phyloP scores from a whole-genome alignment of 2,329 filamentous ascomycete species.

The Metarhizium sp. region DNA sequence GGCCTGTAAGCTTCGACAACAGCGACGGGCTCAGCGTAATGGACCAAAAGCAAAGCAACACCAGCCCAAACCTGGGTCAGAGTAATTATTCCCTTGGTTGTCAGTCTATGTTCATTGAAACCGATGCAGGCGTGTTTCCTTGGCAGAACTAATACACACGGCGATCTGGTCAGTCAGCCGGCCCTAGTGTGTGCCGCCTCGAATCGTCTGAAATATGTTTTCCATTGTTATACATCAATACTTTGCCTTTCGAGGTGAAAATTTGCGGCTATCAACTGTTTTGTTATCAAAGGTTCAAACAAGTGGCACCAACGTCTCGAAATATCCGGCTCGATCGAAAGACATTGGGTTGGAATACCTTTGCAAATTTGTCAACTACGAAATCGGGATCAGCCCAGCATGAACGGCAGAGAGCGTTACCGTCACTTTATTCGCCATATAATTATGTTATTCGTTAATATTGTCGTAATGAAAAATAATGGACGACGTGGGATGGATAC shows the following conservation, averaged over 20 bases:
- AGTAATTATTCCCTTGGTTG: neutral
- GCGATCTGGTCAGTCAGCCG: too few species aligned
- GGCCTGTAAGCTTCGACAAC: conserved; percentile 35
- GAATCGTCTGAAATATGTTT: neutral
- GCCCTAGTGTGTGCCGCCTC: too few species aligned
- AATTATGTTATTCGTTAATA: neutral
- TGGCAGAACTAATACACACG: too few species aligned
- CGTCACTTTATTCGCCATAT: neutral
- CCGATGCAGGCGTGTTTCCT: too few species aligned
- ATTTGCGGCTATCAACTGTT: neutral
- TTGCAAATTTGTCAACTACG: too few species aligned
- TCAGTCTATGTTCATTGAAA: too few species aligned
- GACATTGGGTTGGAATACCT: neutral
- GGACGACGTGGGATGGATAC: neutral
- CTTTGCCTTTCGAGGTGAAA: neutral
- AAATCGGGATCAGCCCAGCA: too few species aligned
- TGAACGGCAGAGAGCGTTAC: too few species aligned
- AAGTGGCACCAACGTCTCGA: neutral
- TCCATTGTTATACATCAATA: neutral
- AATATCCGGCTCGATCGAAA: neutral
- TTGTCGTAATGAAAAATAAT: too few species aligned
- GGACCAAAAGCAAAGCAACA: conserved; percentile 3
- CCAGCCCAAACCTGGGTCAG: neutral
- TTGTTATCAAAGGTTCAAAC: neutral
- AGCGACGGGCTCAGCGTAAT: conserved; percentile 23